Percentiles rank a stretch among this genome's conserved stretches.
Evolutionary conservation across 2,329 filamentous ascomycete species (phyloP).

Genomic region (Exserohilum turcica): DNA sequence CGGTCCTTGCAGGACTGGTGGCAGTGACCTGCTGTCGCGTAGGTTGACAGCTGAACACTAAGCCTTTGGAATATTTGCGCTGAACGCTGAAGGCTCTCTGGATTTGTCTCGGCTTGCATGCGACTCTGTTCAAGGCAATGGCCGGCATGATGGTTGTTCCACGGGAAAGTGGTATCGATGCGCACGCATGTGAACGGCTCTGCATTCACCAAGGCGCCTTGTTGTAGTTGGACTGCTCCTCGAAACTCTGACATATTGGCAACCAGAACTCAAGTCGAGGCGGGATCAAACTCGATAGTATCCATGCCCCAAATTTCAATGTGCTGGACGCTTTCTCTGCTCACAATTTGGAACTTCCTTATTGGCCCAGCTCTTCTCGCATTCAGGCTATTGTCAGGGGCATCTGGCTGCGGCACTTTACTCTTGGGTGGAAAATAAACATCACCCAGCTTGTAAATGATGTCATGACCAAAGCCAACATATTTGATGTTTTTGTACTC

Average conservation of each 20-base stretch:
- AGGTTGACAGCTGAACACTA: background rate
- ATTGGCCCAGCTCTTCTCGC: constrained; percentile 35
- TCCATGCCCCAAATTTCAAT: constrained; percentile 56
- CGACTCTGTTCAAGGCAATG: background rate
- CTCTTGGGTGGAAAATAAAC: constrained; percentile 32
- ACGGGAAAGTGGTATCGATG: background rate
- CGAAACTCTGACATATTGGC: background rate
- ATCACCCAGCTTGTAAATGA: constrained; percentile 47
- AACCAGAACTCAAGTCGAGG: constrained; percentile 25
- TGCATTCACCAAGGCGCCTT: background rate
- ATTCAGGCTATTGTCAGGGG: constrained; percentile 32
- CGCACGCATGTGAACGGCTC: too few species aligned
- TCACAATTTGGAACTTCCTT: constrained; percentile 39
- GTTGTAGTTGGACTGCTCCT: background rate
- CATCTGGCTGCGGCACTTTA: constrained; percentile 6
- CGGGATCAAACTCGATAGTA: constrained; percentile 38
- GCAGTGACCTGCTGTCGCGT: background rate
- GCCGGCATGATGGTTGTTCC: background rate
- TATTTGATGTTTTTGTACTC: constrained; percentile 46
- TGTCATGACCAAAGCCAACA: constrained; percentile 47
- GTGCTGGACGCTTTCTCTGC: constrained; percentile 46
- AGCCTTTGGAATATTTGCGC: too few species aligned
- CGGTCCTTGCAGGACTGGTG: background rate
- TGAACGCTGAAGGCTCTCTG: too few species aligned
- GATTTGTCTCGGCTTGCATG: background rate